Percentiles rank a stretch among this genome's conserved stretches.
Conservation (phyloP, 345 rosid species). For the Populus deltoides region DNA sequence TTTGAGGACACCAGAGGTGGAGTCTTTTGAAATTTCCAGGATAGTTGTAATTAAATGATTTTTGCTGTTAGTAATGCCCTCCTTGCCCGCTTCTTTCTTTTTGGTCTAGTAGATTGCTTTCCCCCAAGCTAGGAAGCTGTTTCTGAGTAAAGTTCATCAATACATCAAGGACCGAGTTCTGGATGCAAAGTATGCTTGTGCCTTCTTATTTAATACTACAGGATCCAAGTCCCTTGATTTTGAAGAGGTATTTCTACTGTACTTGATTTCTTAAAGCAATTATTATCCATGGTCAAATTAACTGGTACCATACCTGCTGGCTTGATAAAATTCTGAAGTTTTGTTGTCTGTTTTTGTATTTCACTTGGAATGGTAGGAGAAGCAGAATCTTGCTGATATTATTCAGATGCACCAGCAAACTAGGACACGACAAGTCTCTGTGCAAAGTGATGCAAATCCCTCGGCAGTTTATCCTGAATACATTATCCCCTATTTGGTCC, state of each 20-base stretch:
- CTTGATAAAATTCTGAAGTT: neutral
- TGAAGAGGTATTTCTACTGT: conserved; percentile 61
- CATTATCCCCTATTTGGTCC: conserved; percentile 70
- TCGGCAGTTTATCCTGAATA: conserved; percentile 55
- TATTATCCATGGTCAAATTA: neutral
- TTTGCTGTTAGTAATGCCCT: conserved; percentile 1
- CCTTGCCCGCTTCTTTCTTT: conserved; percentile 8
- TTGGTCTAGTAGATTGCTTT: conserved; percentile 59
- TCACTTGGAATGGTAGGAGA: conserved; percentile 61
- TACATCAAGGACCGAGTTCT: conserved; percentile 78
- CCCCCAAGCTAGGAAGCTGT: conserved; percentile 67
- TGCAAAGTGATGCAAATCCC: conserved; percentile 62
- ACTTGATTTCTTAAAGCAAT: conserved; percentile 28
- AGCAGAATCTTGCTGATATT: conserved; percentile 74
- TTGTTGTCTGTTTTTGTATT: conserved; percentile 3
- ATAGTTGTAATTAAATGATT: conserved; percentile 10
- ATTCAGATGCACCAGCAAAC: conserved; percentile 78
- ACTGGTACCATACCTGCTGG: neutral
- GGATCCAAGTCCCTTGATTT: conserved; percentile 46
- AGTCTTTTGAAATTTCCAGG: conserved; percentile 9
- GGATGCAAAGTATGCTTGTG: conserved; percentile 87
- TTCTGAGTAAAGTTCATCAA: conserved; percentile 84
- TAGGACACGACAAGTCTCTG: conserved; percentile 63
- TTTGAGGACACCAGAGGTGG: conserved; percentile 69
- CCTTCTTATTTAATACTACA: conserved; percentile 55